phyloP scores from a whole-genome alignment of 768 basidiomycete species.

The Calocera cornea region DNA sequence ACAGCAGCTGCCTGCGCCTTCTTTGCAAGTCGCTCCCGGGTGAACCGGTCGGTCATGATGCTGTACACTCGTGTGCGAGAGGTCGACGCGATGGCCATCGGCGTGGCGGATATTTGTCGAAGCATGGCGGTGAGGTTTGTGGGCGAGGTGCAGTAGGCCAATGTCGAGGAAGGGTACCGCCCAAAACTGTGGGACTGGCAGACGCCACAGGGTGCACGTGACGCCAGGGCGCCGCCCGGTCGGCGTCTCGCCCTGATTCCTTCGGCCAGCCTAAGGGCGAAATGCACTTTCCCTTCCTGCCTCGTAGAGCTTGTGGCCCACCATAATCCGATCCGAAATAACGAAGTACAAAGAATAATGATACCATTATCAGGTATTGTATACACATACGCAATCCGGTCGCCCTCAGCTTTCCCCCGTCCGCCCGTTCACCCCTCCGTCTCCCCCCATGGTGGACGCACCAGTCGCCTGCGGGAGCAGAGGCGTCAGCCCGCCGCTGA shows the following conservation, averaged over 20 bases:
- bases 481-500: slow-evolving; percentile 44
- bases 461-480: neutral
- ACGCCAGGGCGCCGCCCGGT: neutral
- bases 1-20: neutral
- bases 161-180: neutral
- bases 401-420: neutral
- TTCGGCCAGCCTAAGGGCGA: too few species aligned
- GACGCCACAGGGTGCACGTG: neutral
- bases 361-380: neutral
- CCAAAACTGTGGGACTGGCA: neutral
- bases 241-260: too few species aligned
- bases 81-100: neutral
- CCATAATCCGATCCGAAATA: too few species aligned
- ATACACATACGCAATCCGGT: neutral
- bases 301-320: neutral
- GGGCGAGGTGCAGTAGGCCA: neutral
- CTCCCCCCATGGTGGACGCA: neutral
- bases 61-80: neutral
- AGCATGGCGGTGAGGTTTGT: neutral
- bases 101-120: neutral
- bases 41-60: too few species aligned
- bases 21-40: neutral
- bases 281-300: neutral
- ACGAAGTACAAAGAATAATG: too few species aligned
- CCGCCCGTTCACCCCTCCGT: neutral